Evolutionary conservation across 2,329 filamentous ascomycete genomes (phyloP).

Genomic region (Hymenotorrendiella dingleyae): DNA sequence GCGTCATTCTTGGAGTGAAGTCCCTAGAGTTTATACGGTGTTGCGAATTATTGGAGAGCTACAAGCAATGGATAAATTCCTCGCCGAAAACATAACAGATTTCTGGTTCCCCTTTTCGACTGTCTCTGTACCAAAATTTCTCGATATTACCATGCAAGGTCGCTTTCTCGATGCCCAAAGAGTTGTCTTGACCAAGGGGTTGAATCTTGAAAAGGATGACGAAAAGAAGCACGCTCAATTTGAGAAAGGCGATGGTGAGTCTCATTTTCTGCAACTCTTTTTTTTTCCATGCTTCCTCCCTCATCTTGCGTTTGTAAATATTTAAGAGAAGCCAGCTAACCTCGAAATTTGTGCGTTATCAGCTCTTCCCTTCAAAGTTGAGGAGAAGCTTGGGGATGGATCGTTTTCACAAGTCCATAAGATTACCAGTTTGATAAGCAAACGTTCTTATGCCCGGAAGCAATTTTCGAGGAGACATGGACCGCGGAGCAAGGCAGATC

Average conservation of each 20-base stretch:
- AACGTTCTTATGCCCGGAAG: conserved; percentile 12
- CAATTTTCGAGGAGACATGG: conserved; percentile 11
- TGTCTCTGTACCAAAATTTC: conserved; percentile 17
- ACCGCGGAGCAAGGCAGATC: conserved; percentile 1
- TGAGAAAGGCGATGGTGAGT: conserved; percentile 20
- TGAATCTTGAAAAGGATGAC: conserved; percentile 25
- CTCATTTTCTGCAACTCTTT: conserved; percentile 6
- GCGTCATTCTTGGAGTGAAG: conserved; percentile 9
- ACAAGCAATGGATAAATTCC: conserved; percentile 19
- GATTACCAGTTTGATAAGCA: too few species aligned
- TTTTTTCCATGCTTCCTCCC: too few species aligned
- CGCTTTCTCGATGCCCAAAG: conserved; percentile 22
- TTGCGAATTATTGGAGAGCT: conserved; percentile 24
- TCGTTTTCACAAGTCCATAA: too few species aligned
- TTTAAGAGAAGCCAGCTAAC: too few species aligned
- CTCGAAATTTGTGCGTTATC: too few species aligned
- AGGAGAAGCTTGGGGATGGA: too few species aligned
- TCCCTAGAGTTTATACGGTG: conserved; percentile 27
- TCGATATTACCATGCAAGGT: conserved; percentile 13
- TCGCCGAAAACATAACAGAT: conserved; percentile 24
- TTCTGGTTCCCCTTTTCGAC: conserved; percentile 26
- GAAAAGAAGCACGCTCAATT: conserved; percentile 22
- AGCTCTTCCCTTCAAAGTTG: too few species aligned
- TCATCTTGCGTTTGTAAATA: too few species aligned
- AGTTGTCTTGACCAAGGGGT: conserved; percentile 24